Evolutionary conservation across 495 filamentous ascomycete species (phyloP).

Genomic region (Penicillium cosmopolitanum): DNA sequence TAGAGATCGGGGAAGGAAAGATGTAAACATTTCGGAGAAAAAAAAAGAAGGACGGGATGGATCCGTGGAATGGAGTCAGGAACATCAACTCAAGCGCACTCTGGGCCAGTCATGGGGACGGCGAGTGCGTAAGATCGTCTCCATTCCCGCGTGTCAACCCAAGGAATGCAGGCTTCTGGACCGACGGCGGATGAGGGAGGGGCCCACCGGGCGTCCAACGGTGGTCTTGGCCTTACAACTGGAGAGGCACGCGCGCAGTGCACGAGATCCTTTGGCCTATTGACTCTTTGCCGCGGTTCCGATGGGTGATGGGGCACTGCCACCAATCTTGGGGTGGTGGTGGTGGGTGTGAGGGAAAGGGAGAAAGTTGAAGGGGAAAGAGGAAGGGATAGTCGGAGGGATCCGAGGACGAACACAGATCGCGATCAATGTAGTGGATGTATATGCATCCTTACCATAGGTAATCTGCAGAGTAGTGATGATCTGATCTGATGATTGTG

Average conservation of each 20-base stretch:
- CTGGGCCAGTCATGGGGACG: slow-evolving; percentile 7
- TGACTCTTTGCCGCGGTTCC: slow-evolving; percentile 10
- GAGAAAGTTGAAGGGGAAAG: neutral
- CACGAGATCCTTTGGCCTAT: slow-evolving; percentile 19
- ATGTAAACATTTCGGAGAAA: slow-evolving; percentile 5
- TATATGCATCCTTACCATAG: no score
- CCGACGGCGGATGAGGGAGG: slow-evolving; percentile 4
- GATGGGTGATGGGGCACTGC: neutral
- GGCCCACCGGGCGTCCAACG: slow-evolving; percentile 33
- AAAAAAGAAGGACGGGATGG: neutral
- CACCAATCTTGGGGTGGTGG: no score
- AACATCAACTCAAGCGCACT: neutral
- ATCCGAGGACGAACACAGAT: neutral
- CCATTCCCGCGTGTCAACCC: slow-evolving; percentile 30
- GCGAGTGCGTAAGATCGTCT: slow-evolving; percentile 27
- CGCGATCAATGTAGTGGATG: no score
- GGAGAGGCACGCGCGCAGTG: slow-evolving; percentile 23
- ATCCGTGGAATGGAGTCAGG: neutral
- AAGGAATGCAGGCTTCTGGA: slow-evolving; percentile 12
- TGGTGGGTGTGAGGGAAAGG: neutral
- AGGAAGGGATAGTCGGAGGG: neutral
- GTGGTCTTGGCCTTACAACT: slow-evolving; percentile 17
- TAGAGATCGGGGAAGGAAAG: neutral
- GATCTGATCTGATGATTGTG: neutral
- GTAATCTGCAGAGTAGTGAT: no score